Percentiles rank a stretch among this genome's conserved stretches.
These are phyloP conservation scores for Yamadazyma sp. DNA, from an alignment of 1,139 yeast genomes.

Conservation along the genomic window DNA sequence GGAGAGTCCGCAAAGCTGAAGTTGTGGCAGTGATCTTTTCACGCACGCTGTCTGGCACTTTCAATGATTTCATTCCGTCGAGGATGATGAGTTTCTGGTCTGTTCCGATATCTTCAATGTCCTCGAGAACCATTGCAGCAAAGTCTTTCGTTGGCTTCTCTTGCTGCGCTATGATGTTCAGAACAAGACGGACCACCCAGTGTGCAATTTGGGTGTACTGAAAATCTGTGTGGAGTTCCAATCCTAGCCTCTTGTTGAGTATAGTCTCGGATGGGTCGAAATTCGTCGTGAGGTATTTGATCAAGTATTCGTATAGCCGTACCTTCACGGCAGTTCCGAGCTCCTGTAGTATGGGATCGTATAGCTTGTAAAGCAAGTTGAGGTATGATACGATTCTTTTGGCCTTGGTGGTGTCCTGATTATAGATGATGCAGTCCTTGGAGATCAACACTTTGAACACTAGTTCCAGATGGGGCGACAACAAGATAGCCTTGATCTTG, in stretches of 20 bases:
- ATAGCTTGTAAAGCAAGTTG: conserved; percentile 28
- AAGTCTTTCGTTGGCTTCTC: not conserved
- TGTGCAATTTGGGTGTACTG: conserved; percentile 7
- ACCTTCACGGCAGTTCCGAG: conserved; percentile 25
- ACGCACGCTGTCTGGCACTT: not conserved
- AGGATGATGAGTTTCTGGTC: conserved; percentile 3
- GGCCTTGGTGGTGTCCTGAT: conserved; percentile 16
- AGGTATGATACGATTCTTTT: conserved; percentile 25
- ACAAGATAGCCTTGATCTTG: conserved; percentile 14
- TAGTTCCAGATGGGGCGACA: conserved; percentile 4
- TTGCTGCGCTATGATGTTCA: not conserved
- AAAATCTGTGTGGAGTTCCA: conserved; percentile 6
- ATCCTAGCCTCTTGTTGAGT: conserved; percentile 9
- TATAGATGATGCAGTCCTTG: conserved; percentile 30
- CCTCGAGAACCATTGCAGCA: conserved; percentile 1
- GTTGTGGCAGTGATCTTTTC: not conserved
- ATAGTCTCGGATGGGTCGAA: not conserved
- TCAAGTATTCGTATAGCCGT: conserved; percentile 12
- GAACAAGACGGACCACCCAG: conserved; percentile 11
- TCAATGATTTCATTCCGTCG: conserved; percentile 3
- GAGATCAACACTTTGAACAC: conserved; percentile 21
- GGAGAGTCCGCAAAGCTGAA: not conserved
- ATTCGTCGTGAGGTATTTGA: not conserved
- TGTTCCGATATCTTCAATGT: not conserved
- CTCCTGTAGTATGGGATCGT: conserved; percentile 33